Evolutionary conservation across 192 early-diverging fungal genomes (phyloP).

Genomic region (Neocallimastix lanati): DNA sequence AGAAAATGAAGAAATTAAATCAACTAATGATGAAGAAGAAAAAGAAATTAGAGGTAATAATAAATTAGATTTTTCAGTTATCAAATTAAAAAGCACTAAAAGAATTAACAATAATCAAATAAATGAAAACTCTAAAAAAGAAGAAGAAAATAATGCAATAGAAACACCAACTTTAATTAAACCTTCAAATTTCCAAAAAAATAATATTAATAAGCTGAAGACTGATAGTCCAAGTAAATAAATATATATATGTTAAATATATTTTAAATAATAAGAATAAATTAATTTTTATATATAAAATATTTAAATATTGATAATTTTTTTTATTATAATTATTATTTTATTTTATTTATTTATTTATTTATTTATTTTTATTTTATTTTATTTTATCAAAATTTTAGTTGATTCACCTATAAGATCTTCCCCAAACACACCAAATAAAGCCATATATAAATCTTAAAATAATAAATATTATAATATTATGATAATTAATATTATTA

Average conservation of each 20-base stretch:
- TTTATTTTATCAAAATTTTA: background rate
- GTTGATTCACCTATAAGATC: background rate
- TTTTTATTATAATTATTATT: too few relatives aligned
- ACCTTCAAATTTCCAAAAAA: background rate
- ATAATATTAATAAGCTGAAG: background rate
- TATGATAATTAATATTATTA: too few relatives aligned
- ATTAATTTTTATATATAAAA: too few relatives aligned
- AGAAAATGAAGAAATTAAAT: background rate
- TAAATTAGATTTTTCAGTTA: background rate
- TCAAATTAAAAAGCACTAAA: background rate
- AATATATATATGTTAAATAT: too few relatives aligned
- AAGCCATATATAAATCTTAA: background rate
- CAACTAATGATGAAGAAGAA: background rate
- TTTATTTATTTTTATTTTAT: background rate
- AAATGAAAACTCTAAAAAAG: background rate
- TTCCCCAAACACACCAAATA: background rate
- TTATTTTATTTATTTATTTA: too few relatives aligned
- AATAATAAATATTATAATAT: too few relatives aligned
- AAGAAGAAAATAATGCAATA: background rate
- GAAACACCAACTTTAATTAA: background rate
- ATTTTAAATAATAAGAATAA: too few relatives aligned
- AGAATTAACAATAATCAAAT: background rate
- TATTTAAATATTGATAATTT: too few relatives aligned
- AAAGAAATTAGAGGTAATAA: too few relatives aligned
- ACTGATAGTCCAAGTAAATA: too few relatives aligned